These are phyloP conservation scores for Curvularia hawaiiensis DNA, from an alignment of 2,329 filamentous ascomycete species.

Conservation along the genomic window DNA sequence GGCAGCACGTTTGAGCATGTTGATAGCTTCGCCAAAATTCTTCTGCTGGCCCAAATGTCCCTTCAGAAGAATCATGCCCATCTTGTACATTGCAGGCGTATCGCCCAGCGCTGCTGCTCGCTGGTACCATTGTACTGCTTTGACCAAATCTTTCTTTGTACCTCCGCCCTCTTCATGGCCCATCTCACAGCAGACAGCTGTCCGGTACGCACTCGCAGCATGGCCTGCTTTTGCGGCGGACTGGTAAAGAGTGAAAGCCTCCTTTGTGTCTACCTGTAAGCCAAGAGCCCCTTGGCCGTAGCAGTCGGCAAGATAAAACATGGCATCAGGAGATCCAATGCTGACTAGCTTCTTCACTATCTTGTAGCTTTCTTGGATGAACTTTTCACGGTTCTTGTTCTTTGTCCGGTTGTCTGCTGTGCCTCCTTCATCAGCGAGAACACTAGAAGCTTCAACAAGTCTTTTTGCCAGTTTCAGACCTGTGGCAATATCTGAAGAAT, in stretches of 20 bases:
- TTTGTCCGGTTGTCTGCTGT: conserved; percentile 69
- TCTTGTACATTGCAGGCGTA: conserved; percentile 95
- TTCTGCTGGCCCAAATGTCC: conserved; percentile 85
- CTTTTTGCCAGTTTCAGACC: conserved; percentile 80
- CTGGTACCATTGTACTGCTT: conserved; percentile 98
- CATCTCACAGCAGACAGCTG: conserved; percentile 96
- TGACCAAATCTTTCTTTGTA: conserved; percentile 85
- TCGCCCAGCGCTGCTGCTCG: conserved; percentile 89
- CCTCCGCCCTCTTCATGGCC: conserved; percentile 93
- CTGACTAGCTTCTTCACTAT: conserved; percentile 85
- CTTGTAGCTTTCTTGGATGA: conserved; percentile 85
- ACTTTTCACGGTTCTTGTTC: conserved; percentile 75
- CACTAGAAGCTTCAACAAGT: conserved; percentile 80
- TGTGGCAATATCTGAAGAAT: conserved; percentile 72
- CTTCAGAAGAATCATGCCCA: conserved; percentile 95
- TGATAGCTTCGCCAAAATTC: conserved; percentile 84
- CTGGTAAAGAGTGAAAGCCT: conserved; percentile 93
- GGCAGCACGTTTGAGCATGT: conserved; percentile 91
- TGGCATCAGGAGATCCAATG: conserved; percentile 77
- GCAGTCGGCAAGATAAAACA: conserved; percentile 92
- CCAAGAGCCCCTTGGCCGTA: conserved; percentile 83
- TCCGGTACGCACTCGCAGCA: conserved; percentile 85
- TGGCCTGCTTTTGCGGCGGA: conserved; percentile 90
- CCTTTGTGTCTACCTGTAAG: conserved; percentile 80
- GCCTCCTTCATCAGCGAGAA: conserved; percentile 77